Evolutionary conservation across 2,329 filamentous ascomycete genomes (phyloP).

Genomic region (Aureobasidium lini): DNA sequence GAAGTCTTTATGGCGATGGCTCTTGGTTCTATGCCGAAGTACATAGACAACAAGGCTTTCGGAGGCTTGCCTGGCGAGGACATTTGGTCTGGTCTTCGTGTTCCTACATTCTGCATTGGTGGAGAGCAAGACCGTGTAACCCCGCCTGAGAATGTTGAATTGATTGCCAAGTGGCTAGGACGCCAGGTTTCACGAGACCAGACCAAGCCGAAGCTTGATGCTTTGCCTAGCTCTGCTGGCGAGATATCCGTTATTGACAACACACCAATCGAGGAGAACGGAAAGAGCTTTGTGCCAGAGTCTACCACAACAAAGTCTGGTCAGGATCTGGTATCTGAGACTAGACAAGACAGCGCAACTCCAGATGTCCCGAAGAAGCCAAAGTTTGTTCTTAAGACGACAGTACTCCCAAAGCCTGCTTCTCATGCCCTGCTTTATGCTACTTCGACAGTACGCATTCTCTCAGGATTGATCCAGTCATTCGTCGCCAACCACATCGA

Average conservation of each 20-base stretch:
- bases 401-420: conserved; percentile 66
- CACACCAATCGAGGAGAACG: not conserved
- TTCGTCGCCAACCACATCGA: conserved; percentile 73
- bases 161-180: conserved; percentile 47
- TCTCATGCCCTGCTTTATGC: conserved; percentile 80
- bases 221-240: conserved; percentile 31
- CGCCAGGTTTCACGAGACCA: not conserved
- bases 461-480: conserved; percentile 74
- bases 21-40: conserved; percentile 59
- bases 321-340: not conserved
- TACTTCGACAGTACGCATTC: conserved; percentile 63
- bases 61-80: conserved; percentile 63
- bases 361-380: conserved; percentile 33
- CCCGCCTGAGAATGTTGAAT: conserved; percentile 60
- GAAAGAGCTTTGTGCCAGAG: not conserved
- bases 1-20: conserved; percentile 78
- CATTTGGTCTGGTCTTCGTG: conserved; percentile 63
- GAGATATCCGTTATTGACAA: conserved; percentile 5
- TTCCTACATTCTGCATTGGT: conserved; percentile 71
- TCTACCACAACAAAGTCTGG: not conserved
- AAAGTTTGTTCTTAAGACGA: conserved; percentile 52
- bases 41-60: conserved; percentile 43
- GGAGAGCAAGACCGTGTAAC: conserved; percentile 72
- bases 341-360: conserved; percentile 20
- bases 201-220: not conserved